phyloP scores from a whole-genome alignment of 495 filamentous ascomycete genomes.

The Terfezia claveryi region DNA sequence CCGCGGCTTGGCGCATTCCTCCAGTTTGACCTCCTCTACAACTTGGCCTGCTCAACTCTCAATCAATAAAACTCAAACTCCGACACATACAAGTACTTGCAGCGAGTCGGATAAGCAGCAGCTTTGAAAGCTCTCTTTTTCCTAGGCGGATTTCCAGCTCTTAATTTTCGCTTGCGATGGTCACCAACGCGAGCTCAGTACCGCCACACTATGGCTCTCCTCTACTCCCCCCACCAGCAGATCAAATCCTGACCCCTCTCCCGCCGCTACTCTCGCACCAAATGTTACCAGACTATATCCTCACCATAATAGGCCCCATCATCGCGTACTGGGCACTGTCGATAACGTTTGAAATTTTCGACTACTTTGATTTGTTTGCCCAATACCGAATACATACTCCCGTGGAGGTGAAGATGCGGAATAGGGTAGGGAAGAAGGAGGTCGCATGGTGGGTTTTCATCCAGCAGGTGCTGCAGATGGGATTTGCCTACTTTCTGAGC shows the following conservation, averaged over 20 bases:
- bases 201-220: neutral
- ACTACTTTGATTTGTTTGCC: constrained; percentile 58
- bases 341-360: constrained; percentile 67
- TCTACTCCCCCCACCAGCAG: constrained; percentile 52
- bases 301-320: constrained; percentile 53
- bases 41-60: too few species aligned
- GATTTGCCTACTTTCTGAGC: constrained; percentile 36
- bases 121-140: too few species aligned
- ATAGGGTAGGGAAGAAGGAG: constrained; percentile 61
- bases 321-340: constrained; percentile 75
- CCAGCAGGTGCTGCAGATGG: constrained; percentile 71
- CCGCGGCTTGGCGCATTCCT: too few species aligned
- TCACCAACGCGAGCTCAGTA: neutral
- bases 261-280: constrained; percentile 39
- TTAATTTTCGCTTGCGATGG: too few species aligned
- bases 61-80: too few species aligned
- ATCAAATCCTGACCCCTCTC: constrained; percentile 42
- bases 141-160: too few species aligned
- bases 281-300: constrained; percentile 56
- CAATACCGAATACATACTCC: constrained; percentile 84
- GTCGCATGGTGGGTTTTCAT: constrained; percentile 70
- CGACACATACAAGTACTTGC: too few species aligned
- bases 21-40: too few species aligned
- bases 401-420: constrained; percentile 63
- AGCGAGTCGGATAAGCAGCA: too few species aligned